phyloP scores from a whole-genome alignment of 176 grass and related monocot genomes.

The Saccharum spontaneum region DNA sequence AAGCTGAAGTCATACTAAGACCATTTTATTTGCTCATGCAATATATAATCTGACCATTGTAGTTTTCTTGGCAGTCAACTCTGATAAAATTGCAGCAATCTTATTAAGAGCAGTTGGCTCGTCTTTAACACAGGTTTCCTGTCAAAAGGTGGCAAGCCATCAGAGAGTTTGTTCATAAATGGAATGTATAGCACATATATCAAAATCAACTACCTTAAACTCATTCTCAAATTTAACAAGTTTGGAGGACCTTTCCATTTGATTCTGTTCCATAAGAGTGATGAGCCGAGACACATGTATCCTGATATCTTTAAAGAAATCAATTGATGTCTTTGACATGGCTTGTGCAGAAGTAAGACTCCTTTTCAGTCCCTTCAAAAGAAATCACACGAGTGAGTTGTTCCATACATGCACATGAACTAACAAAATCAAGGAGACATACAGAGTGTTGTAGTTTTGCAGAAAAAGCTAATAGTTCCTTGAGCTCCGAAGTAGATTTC shows the following conservation, averaged over 20 bases:
- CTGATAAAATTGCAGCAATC: slow-evolving; percentile 65
- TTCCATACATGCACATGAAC: slow-evolving; percentile 2
- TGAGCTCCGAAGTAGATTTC: slow-evolving; percentile 65
- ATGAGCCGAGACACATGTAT: slow-evolving; percentile 42
- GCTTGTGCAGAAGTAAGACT: slow-evolving; percentile 64
- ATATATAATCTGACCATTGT: slow-evolving; percentile 53
- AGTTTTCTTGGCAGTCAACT: slow-evolving; percentile 55
- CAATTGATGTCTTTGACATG: slow-evolving; percentile 66
- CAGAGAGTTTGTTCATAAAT: slow-evolving; percentile 4
- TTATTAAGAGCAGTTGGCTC: slow-evolving; percentile 60
- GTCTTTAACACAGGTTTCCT: slow-evolving; percentile 63
- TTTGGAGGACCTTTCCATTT: slow-evolving; percentile 35
- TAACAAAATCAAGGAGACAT: slow-evolving; percentile 31
- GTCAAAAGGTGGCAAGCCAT: slow-evolving; percentile 27
- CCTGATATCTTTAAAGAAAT: slow-evolving; percentile 61
- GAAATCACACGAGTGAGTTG: background rate
- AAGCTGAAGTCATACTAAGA: background rate
- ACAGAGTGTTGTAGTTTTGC: slow-evolving; percentile 61
- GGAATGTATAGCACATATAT: background rate
- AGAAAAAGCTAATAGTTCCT: slow-evolving; percentile 52
- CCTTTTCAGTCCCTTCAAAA: slow-evolving; percentile 60
- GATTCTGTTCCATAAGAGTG: slow-evolving; percentile 55
- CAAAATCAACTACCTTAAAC: slow-evolving; percentile 63
- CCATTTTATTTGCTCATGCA: slow-evolving; percentile 4
- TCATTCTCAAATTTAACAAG: slow-evolving; percentile 63